Evolutionary conservation across 208 protist genomes (phyloP), one percentile per base, ranked within the genome.

Genomic region (Acanthamoeba healyi): DNA sequence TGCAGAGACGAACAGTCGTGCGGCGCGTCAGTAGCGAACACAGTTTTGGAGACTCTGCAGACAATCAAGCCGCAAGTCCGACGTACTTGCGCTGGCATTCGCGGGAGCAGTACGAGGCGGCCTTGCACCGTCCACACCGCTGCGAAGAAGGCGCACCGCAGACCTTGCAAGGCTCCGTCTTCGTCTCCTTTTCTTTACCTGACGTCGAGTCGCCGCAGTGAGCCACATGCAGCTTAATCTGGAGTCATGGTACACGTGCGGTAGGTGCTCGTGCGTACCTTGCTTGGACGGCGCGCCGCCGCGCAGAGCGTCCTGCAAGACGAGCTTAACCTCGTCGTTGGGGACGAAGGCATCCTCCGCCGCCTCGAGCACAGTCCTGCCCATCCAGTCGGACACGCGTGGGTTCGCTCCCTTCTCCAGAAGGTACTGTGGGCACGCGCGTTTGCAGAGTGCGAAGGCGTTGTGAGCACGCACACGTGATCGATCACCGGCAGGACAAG

Each of bases 61-160:
- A 9, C 0, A 1, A 24, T 24, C 24, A 6, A 29, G 56, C 26
- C 26, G 56, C 6, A 15, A 15, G 15, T 15, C 10, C 24, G 29
- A 67, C 61, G 34, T 26, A 81, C 70, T 46, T 81, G 70, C 70
- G 70, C 70, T 81, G 70, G n/a, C 70, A 81, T 22, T 81, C 70
- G 15, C 38, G 70, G 12, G 70, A 81, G 70, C 70, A 81, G 70
- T 81, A 81, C 5, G 70, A 81, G 22, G 26, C 70, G 22, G 70
- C 70, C 24, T 81, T 81, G 70, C 70, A 81, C 22, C 38, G 34
- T 4, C 36, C 40, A 46, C 70, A 81, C 70, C 70, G 34, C 70
- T 81, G 70, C 29, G 70, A 26, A 6, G 70, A 24, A 4, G 70
- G 70, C 10, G 70, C 70, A 44, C 7, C 40, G 36, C 70, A 81